Evolutionary conservation across 257 asterid species (phyloP), one percentile per base, ranked within the genome.

Genomic region (Catharanthus roseus): DNA sequence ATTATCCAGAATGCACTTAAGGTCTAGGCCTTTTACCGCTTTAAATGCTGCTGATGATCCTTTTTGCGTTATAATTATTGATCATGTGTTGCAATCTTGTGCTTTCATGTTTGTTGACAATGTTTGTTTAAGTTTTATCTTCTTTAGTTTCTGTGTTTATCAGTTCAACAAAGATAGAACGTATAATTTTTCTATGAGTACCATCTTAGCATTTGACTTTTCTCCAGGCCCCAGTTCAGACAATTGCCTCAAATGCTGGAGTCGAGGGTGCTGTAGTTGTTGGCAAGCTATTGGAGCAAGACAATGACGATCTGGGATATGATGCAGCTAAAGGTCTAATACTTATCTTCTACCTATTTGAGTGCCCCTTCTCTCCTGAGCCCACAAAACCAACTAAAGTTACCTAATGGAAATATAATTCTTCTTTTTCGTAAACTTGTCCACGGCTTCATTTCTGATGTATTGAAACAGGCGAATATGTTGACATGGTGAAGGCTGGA

Each of bases 271-370:
- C 88, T 34, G 88, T 84, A 36, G 74, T 80, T 26, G 84, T 82
- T 21, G 85, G 87, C 65, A 85, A 85, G 75, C 76, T 82, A 62
- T 66, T 85, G 76, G 87, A 80, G 73, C 89, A 85, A 75, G 85
- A 85, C 38, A 24, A 82, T 72, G 79, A 79, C 0, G 81, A 85
- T 61, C 86, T 82, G 28, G 91, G 91, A 44, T 86, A 86, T 73
- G 91, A 86, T 79, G 89, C 89, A 0, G 89, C 91, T 21, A 86
- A 82, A 80, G 91, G 87, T 85, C 41, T 56, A 10, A 34, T 3
- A n/a, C 56, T 12, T 29, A 21, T 26, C 53, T 61, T 38, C n/a
- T 50, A 50, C 31, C 33, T 63, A 28, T 10, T 53, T 13, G 10
- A n/a, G n/a, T 4, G 3, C 50, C 8, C 50, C 50, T 15, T 2